phyloP scores from a whole-genome alignment of 2,329 filamentous ascomycete species.

The Boeremia exigua region DNA sequence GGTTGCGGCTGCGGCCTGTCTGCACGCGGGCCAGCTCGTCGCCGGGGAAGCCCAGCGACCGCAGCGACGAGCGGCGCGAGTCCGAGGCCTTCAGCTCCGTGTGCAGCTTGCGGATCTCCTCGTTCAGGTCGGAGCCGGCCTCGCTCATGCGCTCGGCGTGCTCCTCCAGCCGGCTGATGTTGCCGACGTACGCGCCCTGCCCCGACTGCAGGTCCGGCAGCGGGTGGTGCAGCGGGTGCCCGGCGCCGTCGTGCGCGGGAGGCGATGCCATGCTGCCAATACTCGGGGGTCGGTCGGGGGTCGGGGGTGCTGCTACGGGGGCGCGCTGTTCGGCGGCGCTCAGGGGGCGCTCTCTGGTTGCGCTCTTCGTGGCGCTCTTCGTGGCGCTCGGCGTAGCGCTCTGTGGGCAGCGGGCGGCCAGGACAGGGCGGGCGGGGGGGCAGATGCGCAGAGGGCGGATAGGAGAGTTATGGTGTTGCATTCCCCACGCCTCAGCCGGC shows the following conservation, averaged over 20 bases:
- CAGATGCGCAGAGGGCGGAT: too few relatives aligned
- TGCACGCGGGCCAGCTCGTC: conserved; percentile 34
- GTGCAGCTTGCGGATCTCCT: conserved; percentile 77
- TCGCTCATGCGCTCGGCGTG: conserved; percentile 76
- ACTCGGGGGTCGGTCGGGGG: too few relatives aligned
- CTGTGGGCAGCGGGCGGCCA: conserved; percentile 23
- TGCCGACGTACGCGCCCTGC: conserved; percentile 67
- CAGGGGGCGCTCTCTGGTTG: conserved; percentile 9
- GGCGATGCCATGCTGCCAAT: too few relatives aligned
- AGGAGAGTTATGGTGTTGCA: conserved; percentile 24
- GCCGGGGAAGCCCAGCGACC: conserved; percentile 55
- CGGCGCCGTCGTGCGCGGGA: too few relatives aligned
- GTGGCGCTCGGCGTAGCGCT: background rate
- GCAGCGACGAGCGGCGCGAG: conserved; percentile 68
- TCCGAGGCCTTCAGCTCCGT: conserved; percentile 73
- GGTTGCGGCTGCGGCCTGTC: conserved; percentile 47
- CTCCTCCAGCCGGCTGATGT: conserved; percentile 76
- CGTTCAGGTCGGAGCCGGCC: conserved; percentile 75
- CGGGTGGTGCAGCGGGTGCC: conserved; percentile 56
- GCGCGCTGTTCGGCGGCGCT: too few relatives aligned
- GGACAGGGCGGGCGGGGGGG: background rate
- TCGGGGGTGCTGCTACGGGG: too few relatives aligned
- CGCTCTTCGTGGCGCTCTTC: background rate
- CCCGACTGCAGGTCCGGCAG: conserved; percentile 67
- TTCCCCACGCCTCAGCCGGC: conserved; percentile 5